phyloP scores from a whole-genome alignment of 2,329 filamentous ascomycete species.

The Cladobotryum protrusum region DNA sequence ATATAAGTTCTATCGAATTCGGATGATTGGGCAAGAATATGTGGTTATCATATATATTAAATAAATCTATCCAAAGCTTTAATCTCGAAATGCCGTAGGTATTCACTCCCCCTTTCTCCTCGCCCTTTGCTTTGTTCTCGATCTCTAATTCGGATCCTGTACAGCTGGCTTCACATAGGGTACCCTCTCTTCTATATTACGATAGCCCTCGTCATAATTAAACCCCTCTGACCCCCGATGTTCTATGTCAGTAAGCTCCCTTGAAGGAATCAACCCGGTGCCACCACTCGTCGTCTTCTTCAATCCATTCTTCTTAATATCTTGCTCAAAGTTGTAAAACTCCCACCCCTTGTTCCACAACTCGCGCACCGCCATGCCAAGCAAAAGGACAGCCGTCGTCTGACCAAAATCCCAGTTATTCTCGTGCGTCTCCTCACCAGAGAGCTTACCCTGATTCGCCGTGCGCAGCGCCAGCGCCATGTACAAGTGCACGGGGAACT shows the following conservation, averaged over 20 bases:
- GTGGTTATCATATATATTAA: too few relatives aligned
- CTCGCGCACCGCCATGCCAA: conserved; percentile 18
- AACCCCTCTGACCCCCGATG: background rate
- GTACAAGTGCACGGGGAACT: conserved; percentile 28
- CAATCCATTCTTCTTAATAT: background rate
- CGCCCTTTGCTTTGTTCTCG: too few relatives aligned
- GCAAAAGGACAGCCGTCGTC: conserved; percentile 23
- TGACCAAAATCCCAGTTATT: conserved; percentile 28
- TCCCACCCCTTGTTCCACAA: conserved; percentile 17
- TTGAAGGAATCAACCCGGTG: background rate
- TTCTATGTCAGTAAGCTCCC: too few relatives aligned
- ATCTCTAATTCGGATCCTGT: too few relatives aligned
- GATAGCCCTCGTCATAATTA: background rate
- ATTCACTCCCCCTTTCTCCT: too few relatives aligned
- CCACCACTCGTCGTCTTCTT: background rate
- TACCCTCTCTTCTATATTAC: too few relatives aligned
- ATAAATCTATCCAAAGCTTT: too few relatives aligned
- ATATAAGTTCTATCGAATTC: too few relatives aligned
- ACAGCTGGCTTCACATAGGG: too few relatives aligned
- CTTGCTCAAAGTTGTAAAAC: conserved; percentile 13
- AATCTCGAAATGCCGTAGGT: too few relatives aligned
- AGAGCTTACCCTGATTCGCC: conserved; percentile 21
- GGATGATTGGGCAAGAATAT: too few relatives aligned
- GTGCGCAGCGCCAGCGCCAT: conserved; percentile 25
- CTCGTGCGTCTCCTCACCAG: conserved; percentile 14